A percentile compares a stretch with the other conserved stretches of the same genome.
These are phyloP conservation scores for Periconia sp. DNA, from an alignment of 2,329 filamentous ascomycete genomes.

Conservation along the genomic window DNA sequence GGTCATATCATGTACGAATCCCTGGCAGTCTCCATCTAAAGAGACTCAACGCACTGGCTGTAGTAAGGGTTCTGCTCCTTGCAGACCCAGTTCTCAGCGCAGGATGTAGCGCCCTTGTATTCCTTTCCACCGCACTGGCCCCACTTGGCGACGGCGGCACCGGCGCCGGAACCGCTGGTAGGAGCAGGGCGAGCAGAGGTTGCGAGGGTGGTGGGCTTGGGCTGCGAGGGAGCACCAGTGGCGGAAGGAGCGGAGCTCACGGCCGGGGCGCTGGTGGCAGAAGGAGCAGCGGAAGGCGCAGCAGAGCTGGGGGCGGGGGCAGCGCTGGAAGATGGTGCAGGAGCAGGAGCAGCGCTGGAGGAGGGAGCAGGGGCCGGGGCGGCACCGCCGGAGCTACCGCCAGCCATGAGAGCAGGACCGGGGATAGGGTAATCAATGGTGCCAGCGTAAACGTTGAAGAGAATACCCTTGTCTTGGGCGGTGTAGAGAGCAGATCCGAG, in stretches of 20 bases:
- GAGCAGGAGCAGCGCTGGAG: conserved; percentile 3
- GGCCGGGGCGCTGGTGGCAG: not conserved
- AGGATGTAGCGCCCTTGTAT: conserved; percentile 44
- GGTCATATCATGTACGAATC: too few species aligned
- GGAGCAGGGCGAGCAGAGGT: not conserved
- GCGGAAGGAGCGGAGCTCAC: conserved; percentile 10
- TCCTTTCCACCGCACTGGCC: not conserved
- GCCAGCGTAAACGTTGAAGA: conserved; percentile 46
- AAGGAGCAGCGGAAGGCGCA: conserved; percentile 12
- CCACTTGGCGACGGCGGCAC: conserved; percentile 11
- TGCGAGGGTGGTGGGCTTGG: not conserved
- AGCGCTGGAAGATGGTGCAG: conserved; percentile 4
- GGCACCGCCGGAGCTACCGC: conserved; percentile 1
- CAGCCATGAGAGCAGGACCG: conserved; percentile 43
- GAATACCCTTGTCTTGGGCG: conserved; percentile 43
- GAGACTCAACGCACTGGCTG: conserved; percentile 43
- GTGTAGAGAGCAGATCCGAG: conserved; percentile 54
- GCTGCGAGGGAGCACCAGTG: conserved; percentile 7
- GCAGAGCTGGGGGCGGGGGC: conserved; percentile 2
- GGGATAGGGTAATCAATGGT: conserved; percentile 44
- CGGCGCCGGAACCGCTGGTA: conserved; percentile 8
- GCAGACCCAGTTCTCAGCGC: conserved; percentile 45
- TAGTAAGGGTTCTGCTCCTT: conserved; percentile 49
- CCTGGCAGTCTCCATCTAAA: not conserved
- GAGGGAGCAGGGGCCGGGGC: conserved; percentile 5